Evolutionary conservation across 495 filamentous ascomycete genomes (phyloP).

Genomic region (Hypoxylon lienhwacheense): DNA sequence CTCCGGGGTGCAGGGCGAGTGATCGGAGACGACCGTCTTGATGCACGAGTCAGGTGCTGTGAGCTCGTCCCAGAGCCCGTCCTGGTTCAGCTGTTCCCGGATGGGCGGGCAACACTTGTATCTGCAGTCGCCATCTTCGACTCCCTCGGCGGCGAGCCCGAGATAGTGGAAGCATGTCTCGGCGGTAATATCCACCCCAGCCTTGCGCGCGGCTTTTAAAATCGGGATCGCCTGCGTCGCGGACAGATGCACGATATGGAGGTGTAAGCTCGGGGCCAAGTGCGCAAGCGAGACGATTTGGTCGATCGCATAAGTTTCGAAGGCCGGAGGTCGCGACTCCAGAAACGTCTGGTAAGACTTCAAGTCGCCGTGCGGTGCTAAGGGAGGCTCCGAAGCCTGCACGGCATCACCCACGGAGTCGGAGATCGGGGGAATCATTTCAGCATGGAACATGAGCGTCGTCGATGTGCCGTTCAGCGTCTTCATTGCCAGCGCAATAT

Average conservation of each 20-base stretch:
- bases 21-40: conserved; percentile 92
- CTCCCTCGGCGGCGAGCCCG: conserved; percentile 81
- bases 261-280: conserved; percentile 76
- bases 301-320: conserved; percentile 89
- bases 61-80: conserved; percentile 85
- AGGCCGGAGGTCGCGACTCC: conserved; percentile 82
- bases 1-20: conserved; percentile 93
- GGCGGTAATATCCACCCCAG: conserved; percentile 86
- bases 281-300: conserved; percentile 80
- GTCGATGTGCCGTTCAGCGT: conserved; percentile 76
- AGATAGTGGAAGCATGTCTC: conserved; percentile 99
- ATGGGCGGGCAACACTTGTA: conserved; percentile 99
- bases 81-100: conserved; percentile 78
- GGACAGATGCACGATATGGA: conserved; percentile 95
- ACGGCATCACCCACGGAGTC: conserved; percentile 79
- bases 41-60: conserved; percentile 74
- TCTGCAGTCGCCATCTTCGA: conserved; percentile 86
- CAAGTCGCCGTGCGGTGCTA: conserved; percentile 73
- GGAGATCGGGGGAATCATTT: conserved; percentile 91
- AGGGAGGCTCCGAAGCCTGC: conserved; percentile 70
- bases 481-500: conserved; percentile 77
- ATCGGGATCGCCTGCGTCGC: conserved; percentile 91
- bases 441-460: conserved; percentile 97
- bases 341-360: conserved; percentile 88
- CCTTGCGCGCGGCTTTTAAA: conserved; percentile 74